These are phyloP conservation scores for Diaporthe vaccinii DNA, from an alignment of 2,329 filamentous ascomycete genomes.

Conservation along the genomic window DNA sequence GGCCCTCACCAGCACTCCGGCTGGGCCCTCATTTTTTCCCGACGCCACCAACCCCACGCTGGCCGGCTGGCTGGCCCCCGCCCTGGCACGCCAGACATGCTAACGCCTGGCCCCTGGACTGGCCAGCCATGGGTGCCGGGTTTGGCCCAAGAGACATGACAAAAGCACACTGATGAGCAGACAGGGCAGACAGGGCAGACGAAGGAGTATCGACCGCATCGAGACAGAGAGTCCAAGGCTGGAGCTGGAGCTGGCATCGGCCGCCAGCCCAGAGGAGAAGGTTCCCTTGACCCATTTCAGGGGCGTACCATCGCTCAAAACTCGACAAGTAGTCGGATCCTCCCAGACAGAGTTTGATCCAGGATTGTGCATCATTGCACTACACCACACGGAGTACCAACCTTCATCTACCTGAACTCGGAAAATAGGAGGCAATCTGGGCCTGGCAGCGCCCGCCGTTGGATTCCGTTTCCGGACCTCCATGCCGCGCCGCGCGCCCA, in stretches of 20 bases:
- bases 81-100: not conserved
- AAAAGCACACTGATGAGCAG: not conserved
- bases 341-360: constrained; percentile 27
- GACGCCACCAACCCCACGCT: constrained; percentile 11
- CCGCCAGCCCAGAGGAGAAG: constrained; percentile 9
- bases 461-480: not conserved
- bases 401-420: not conserved
- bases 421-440: constrained; percentile 2
- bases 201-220: no score
- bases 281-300: constrained; percentile 15
- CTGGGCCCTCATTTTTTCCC: constrained; percentile 3
- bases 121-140: not conserved
- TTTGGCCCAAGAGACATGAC: not conserved
- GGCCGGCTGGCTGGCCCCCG: not conserved
- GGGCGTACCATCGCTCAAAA: constrained; percentile 19
- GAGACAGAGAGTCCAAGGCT: not conserved
- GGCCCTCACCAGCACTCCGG: not conserved
- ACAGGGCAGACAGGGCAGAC: no score
- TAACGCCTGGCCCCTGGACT: not conserved
- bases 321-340: not conserved
- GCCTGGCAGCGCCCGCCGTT: constrained; percentile 22
- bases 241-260: constrained; percentile 9
- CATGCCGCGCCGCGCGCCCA: constrained; percentile 20
- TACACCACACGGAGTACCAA: not conserved
- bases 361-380: constrained; percentile 4